These are phyloP conservation scores for Paecilomyces variotii DNA, from an alignment of 2,329 filamentous ascomycete genomes.

Conservation along the genomic window DNA sequence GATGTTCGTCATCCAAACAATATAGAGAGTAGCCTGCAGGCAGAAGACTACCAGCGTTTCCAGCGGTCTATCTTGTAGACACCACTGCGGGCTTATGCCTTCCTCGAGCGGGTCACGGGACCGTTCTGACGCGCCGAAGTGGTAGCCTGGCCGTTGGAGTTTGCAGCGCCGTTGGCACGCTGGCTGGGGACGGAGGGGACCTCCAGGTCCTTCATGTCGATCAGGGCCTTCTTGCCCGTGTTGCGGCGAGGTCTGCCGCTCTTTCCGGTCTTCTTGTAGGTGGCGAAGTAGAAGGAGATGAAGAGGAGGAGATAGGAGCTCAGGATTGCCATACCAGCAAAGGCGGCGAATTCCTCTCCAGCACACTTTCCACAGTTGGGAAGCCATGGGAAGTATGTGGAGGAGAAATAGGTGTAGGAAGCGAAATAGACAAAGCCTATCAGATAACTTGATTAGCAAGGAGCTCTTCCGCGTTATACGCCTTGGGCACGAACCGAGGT, in stretches of 20 bases:
- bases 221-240: constrained; percentile 75
- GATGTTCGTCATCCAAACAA: neutral
- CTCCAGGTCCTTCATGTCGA: constrained; percentile 73
- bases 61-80: neutral
- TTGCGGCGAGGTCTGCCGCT: constrained; percentile 37
- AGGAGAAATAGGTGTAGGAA: constrained; percentile 97
- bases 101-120: constrained; percentile 39
- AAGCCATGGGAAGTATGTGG: constrained; percentile 76
- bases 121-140: constrained; percentile 35
- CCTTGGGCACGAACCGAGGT: constrained; percentile 61
- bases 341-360: constrained; percentile 93
- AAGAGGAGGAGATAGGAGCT: constrained; percentile 95
- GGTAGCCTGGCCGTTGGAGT: constrained; percentile 23
- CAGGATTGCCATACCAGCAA: constrained; percentile 84
- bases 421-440: constrained; percentile 95
- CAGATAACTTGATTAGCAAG: constrained; percentile 10
- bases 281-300: constrained; percentile 97
- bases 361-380: constrained; percentile 82
- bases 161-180: constrained; percentile 20
- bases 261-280: constrained; percentile 65
- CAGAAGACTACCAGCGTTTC: neutral
- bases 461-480: constrained; percentile 4
- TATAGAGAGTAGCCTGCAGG: neutral
- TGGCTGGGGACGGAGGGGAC: constrained; percentile 37
- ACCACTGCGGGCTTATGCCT: constrained; percentile 28